phyloP scores from a whole-genome alignment of 2,329 filamentous ascomycete species.

The Eutypella sp. region DNA sequence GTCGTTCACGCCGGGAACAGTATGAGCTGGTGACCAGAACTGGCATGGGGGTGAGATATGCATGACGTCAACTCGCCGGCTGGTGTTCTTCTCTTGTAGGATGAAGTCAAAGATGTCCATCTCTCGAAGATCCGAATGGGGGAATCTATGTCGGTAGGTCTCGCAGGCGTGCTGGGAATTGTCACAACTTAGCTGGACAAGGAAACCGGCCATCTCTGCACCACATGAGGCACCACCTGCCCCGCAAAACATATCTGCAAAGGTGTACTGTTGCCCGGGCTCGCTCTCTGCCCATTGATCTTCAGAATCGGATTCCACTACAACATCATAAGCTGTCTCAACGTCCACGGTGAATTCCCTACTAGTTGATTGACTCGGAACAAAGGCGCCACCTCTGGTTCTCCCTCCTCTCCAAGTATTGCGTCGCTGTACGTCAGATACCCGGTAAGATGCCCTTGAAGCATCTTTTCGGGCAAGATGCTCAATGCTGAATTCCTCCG shows the following conservation, averaged over 20 bases:
- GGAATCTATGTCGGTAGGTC: conserved; percentile 58
- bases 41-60: conserved; percentile 78
- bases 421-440: conserved; percentile 17
- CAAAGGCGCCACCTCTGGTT: conserved; percentile 19
- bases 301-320: conserved; percentile 1
- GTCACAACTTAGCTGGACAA: conserved; percentile 61
- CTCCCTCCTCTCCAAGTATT: conserved; percentile 22
- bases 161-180: conserved; percentile 48
- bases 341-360: conserved; percentile 10
- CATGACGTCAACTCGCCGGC: conserved; percentile 57
- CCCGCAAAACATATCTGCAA: conserved; percentile 59
- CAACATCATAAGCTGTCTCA: conserved; percentile 9
- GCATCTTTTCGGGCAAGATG: conserved; percentile 23
- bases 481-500: conserved; percentile 18
- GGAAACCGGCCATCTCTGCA: conserved; percentile 47
- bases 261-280: conserved; percentile 42
- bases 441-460: conserved; percentile 22
- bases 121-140: conserved; percentile 41
- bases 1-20: conserved; percentile 51
- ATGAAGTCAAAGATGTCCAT: conserved; percentile 48
- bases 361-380: conserved; percentile 6
- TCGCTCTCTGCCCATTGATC: conserved; percentile 13
- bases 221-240: conserved; percentile 56
- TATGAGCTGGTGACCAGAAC: conserved; percentile 69
- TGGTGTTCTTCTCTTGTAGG: conserved; percentile 14